These are phyloP conservation scores for Flaveria robusta DNA, from an alignment of 129 eudicot species.

Conservation along the genomic window DNA sequence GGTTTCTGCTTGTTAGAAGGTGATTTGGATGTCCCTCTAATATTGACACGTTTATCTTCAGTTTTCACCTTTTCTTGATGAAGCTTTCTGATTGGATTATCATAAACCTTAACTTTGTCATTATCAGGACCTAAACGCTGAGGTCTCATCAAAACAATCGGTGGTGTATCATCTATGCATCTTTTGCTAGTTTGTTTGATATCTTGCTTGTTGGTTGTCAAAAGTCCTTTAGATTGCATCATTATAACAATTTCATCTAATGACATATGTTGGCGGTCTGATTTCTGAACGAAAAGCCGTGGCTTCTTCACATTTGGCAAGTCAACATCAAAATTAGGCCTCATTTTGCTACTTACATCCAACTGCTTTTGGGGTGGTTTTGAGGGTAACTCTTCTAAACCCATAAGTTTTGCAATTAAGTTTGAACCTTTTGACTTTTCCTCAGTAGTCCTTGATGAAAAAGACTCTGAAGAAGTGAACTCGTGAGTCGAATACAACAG, in stretches of 20 bases:
- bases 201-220: constrained; percentile 39
- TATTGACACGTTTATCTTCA: constrained; percentile 31
- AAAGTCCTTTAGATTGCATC: constrained; percentile 56
- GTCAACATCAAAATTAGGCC: constrained; percentile 55
- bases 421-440: constrained; percentile 58
- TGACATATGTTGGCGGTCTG: constrained; percentile 47
- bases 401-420: constrained; percentile 84
- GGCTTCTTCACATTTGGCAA: constrained; percentile 54
- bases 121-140: constrained; percentile 36
- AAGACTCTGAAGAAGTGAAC: constrained; percentile 58
- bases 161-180: constrained; percentile 42
- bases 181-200: constrained; percentile 27
- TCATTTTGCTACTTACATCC: constrained; percentile 37
- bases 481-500: constrained; percentile 51
- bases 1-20: constrained; percentile 43
- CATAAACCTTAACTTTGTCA: constrained; percentile 28
- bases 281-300: constrained; percentile 31
- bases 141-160: constrained; percentile 76
- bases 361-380: constrained; percentile 34
- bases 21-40: constrained; percentile 34
- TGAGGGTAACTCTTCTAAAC: constrained; percentile 61
- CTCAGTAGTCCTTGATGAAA: constrained; percentile 45
- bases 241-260: constrained; percentile 49
- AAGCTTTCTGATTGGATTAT: constrained; percentile 38
- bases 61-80: constrained; percentile 43